Conservation (phyloP, 139 green algal genomes). For the Pleodorina starrii region DNA sequence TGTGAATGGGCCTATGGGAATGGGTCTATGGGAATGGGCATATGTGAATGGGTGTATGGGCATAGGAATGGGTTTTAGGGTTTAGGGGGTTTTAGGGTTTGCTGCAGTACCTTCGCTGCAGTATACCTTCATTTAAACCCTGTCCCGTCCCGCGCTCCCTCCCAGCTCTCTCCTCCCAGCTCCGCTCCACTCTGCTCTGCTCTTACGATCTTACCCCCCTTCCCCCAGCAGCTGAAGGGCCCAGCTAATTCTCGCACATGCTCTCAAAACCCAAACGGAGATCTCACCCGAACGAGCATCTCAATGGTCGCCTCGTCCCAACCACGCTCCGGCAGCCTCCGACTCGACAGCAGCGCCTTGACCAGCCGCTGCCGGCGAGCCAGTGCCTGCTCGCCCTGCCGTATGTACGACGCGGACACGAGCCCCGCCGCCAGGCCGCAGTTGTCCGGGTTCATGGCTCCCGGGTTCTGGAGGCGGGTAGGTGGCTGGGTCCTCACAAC, state of each 20-base stretch:
- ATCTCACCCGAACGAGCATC: conserved; percentile 72
- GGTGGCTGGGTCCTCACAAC: no score
- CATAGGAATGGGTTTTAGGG: background rate
- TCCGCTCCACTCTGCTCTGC: no score
- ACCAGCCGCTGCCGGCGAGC: conserved; percentile 63
- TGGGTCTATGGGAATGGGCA: background rate
- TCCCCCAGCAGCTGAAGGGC: no score
- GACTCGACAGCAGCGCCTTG: conserved; percentile 84
- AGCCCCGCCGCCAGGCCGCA: conserved; percentile 69
- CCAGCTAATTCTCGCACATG: no score
- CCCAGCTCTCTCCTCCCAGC: no score
- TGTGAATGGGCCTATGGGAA: background rate
- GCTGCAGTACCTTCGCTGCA: no score
- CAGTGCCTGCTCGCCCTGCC: conserved; percentile 77
- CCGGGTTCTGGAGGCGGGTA: background rate
- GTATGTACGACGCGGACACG: conserved; percentile 81
- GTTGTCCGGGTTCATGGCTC: conserved; percentile 77
- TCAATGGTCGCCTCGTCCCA: conserved; percentile 94
- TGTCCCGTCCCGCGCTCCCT: no score
- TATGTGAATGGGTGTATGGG: background rate
- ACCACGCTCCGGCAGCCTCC: conserved; percentile 77
- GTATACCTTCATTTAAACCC: no score
- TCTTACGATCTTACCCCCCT: no score
- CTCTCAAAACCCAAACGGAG: no score
- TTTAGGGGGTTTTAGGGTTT: no score